Evolutionary conservation across 1,284 basidiomycete genomes (phyloP).

Genomic region (Apiotrichum brassicae): DNA sequence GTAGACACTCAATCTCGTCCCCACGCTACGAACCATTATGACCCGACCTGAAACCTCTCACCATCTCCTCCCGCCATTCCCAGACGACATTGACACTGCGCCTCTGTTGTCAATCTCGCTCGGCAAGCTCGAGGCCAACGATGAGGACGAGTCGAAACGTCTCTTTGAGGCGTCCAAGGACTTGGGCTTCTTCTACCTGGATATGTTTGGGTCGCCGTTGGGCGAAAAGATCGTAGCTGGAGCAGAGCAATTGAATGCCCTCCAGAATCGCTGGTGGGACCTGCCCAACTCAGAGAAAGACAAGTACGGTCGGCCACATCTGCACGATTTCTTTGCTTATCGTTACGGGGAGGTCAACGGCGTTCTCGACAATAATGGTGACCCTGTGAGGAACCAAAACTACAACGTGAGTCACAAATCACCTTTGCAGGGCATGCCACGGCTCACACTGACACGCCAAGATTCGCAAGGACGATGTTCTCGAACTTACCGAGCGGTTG

Average conservation of each 20-base stretch:
- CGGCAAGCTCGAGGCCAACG: slow-evolving; percentile 17
- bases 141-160: slow-evolving; percentile 13
- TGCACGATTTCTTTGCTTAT: slow-evolving; percentile 25
- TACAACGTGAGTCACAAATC: slow-evolving; percentile 24
- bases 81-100: slow-evolving; percentile 17
- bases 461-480: slow-evolving; percentile 28
- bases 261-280: slow-evolving; percentile 24
- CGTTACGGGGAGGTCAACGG: slow-evolving; percentile 13
- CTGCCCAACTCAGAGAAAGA: slow-evolving; percentile 26
- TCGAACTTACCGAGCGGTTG: slow-evolving; percentile 15
- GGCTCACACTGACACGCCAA: slow-evolving; percentile 10
- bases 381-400: slow-evolving; percentile 16
- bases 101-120: slow-evolving; percentile 25
- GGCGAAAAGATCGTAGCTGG: slow-evolving; percentile 21
- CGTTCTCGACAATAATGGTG: slow-evolving; percentile 9
- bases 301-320: slow-evolving; percentile 15
- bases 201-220: slow-evolving; percentile 20
- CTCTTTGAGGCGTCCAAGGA: slow-evolving; percentile 22
- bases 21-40: too few species aligned
- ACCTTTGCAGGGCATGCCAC: background rate
- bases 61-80: slow-evolving; percentile 22
- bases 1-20: too few species aligned
- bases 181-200: slow-evolving; percentile 34
- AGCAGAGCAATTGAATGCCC: slow-evolving; percentile 20
- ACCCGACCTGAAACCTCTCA: slow-evolving; percentile 16